Conservation (phyloP, 371 early-diverging fungal species). For the Mucor racemosus region DNA sequence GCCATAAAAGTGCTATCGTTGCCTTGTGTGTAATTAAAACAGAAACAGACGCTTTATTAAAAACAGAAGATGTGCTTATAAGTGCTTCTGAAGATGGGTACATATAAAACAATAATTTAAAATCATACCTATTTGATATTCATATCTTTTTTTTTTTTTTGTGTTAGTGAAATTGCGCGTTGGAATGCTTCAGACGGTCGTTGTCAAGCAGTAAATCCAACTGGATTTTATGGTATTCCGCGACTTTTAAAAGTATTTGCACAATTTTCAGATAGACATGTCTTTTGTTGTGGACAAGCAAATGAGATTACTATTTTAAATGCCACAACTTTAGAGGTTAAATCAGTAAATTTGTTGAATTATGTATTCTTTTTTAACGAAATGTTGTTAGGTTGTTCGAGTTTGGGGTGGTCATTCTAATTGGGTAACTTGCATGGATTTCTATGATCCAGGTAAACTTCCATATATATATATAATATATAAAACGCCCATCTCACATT, state of each 20-base stretch:
- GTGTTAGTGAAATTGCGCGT: constrained; percentile 65
- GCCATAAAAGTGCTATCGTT: constrained; percentile 62
- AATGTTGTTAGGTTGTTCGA: constrained; percentile 53
- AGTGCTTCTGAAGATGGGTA: constrained; percentile 76
- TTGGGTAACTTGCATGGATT: constrained; percentile 66
- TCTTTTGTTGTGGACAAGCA: constrained; percentile 52
- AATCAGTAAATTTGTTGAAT: neutral
- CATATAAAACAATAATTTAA: neutral
- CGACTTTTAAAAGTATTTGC: constrained; percentile 52
- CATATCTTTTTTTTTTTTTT: neutral
- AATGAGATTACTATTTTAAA: constrained; percentile 54
- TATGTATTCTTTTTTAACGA: neutral
- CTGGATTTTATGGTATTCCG: constrained; percentile 65
- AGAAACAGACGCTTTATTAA: constrained; percentile 53
- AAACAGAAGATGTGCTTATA: constrained; percentile 60
- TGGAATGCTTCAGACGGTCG: constrained; percentile 78
- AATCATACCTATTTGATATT: neutral
- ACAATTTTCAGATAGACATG: constrained; percentile 41
- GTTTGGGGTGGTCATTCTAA: constrained; percentile 71
- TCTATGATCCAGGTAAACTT: constrained; percentile 61
- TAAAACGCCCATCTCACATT: neutral
- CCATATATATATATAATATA: neutral
- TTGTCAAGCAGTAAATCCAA: constrained; percentile 65
- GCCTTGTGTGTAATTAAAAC: constrained; percentile 56
- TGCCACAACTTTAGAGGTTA: constrained; percentile 55